Evolutionary conservation across 768 basidiomycete genomes (phyloP).

Genomic region (Tylopilus plumbeoviolaceoides): DNA sequence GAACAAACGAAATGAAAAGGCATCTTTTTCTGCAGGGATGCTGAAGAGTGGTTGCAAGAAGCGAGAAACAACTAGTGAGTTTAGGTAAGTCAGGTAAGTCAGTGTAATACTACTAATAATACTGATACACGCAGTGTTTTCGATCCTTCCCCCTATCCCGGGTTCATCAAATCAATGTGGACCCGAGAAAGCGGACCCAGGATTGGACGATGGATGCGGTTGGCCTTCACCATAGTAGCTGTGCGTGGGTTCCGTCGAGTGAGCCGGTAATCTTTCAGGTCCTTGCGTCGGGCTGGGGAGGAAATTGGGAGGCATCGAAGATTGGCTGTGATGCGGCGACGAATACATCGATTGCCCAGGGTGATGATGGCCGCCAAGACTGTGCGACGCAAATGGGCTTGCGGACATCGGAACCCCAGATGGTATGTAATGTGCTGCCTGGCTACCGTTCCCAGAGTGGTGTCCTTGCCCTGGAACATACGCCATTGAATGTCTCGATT

Average conservation of each 20-base stretch:
- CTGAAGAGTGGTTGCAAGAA: conserved; percentile 28
- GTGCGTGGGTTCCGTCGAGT: conserved; percentile 27
- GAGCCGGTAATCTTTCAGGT: conserved; percentile 26
- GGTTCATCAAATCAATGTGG: conserved; percentile 22
- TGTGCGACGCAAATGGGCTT: conserved; percentile 32
- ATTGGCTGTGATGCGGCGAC: conserved; percentile 29
- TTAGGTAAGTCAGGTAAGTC: conserved; percentile 32
- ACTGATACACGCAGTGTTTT: conserved; percentile 30
- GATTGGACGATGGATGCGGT: conserved; percentile 23
- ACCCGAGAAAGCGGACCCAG: conserved; percentile 28
- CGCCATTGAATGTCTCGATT: conserved; percentile 38
- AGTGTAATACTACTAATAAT: conserved; percentile 34
- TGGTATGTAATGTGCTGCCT: conserved; percentile 28
- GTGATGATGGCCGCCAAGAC: conserved; percentile 24
- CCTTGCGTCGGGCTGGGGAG: conserved; percentile 30
- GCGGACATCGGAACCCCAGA: conserved; percentile 49
- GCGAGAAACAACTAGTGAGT: conserved; percentile 25
- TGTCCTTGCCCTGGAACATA: conserved; percentile 38
- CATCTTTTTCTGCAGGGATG: conserved; percentile 18
- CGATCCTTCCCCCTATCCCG: conserved; percentile 19
- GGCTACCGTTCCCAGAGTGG: conserved; percentile 37
- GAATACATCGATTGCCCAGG: conserved; percentile 29
- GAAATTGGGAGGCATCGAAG: conserved; percentile 25
- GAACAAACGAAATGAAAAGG: conserved; percentile 19
- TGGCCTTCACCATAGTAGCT: conserved; percentile 30